Evolutionary conservation across 192 early-diverging fungal species (phyloP).

Genomic region (Dispira parvispora): DNA sequence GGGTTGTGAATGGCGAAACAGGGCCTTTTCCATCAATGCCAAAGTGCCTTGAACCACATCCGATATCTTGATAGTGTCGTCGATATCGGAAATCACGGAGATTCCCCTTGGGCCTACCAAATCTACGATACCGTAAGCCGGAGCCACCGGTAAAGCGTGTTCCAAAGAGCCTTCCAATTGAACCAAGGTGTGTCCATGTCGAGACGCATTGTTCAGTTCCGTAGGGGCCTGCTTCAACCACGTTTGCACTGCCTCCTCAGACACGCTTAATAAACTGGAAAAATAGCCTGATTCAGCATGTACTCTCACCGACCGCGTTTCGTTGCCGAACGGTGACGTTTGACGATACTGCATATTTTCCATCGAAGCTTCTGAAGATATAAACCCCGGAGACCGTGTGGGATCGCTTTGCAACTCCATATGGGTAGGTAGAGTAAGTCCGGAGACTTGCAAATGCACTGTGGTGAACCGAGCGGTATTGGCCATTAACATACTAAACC

Average conservation of each 20-base stretch:
- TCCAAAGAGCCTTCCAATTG: conserved; percentile 4
- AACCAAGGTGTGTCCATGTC: conserved; percentile 1
- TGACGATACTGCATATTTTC: background rate
- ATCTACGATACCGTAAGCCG: conserved; percentile 31
- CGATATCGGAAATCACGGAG: conserved; percentile 71
- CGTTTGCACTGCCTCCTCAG: background rate
- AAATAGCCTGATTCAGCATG: conserved; percentile 4
- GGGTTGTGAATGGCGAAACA: conserved; percentile 34
- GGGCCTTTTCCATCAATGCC: conserved; percentile 39
- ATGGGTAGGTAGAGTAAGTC: conserved; percentile 7
- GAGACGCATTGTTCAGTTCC: background rate
- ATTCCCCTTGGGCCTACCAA: conserved; percentile 51
- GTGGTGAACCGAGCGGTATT: conserved; percentile 6
- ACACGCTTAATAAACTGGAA: background rate
- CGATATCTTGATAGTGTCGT: conserved; percentile 86
- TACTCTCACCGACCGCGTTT: background rate
- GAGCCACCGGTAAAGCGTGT: background rate
- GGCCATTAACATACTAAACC: conserved; percentile 10
- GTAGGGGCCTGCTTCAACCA: background rate
- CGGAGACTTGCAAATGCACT: background rate
- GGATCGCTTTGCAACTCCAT: conserved; percentile 11
- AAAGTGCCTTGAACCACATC: conserved; percentile 49
- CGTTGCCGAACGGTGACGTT: too few relatives aligned
- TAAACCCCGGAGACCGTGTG: background rate
- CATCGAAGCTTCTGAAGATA: background rate